phyloP scores from a whole-genome alignment of 208 protist genomes.

The Trypanosoma brucei region DNA sequence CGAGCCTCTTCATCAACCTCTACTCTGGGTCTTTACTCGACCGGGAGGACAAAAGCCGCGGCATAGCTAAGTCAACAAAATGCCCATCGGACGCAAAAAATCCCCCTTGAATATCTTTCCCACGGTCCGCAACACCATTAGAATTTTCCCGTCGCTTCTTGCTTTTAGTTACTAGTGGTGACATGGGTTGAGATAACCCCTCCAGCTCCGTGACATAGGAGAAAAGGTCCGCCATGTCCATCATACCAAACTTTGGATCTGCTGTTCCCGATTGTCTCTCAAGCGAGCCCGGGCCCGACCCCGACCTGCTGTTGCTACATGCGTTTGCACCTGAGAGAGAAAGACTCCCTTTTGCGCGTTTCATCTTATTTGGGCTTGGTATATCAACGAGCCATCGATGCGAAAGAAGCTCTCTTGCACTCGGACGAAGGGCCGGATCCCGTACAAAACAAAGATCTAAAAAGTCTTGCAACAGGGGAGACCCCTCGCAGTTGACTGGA shows the following conservation, averaged over 20 bases:
- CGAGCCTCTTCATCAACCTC: no score
- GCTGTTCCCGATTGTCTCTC: no score
- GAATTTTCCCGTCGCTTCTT: not conserved
- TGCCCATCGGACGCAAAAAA: slow-evolving; percentile 45
- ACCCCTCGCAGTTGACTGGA: slow-evolving; percentile 36
- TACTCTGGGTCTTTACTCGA: not conserved
- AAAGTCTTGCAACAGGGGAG: slow-evolving; percentile 48
- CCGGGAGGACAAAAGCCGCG: not conserved
- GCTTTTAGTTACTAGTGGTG: no score
- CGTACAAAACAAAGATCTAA: slow-evolving; percentile 75
- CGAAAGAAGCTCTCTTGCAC: slow-evolving; percentile 47
- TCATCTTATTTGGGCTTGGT: not conserved
- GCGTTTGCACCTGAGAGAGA: not conserved
- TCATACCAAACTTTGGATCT: not conserved
- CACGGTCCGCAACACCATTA: not conserved
- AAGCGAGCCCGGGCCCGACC: no score
- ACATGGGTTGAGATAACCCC: no score
- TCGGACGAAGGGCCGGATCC: slow-evolving; percentile 57
- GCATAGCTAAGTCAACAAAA: slow-evolving; percentile 35
- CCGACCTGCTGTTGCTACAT: not conserved
- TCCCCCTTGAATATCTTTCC: slow-evolving; percentile 10
- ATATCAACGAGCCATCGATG: slow-evolving; percentile 53
- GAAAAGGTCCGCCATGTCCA: not conserved
- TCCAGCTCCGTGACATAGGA: not conserved
- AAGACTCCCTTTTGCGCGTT: not conserved